These are phyloP conservation scores for Moesziomyces aphidis DNA, from an alignment of 1,284 basidiomycete species.

Conservation along the genomic window DNA sequence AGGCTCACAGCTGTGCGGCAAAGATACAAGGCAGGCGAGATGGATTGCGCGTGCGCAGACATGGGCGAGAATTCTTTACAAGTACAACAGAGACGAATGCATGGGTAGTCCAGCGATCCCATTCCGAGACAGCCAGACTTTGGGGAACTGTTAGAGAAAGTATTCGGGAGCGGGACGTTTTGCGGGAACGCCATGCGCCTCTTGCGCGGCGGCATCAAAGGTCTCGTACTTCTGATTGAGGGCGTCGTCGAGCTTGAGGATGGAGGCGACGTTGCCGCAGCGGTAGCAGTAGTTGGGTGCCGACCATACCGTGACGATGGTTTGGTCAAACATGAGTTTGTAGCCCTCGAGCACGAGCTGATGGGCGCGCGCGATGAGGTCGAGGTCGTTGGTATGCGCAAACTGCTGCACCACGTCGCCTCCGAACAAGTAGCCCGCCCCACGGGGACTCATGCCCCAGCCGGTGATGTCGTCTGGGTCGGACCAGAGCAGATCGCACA, in stretches of 20 bases:
- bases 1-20: no score
- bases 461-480: conserved; percentile 80
- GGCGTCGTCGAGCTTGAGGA: conserved; percentile 64
- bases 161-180: conserved; percentile 63
- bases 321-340: conserved; percentile 96
- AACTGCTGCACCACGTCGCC: conserved; percentile 90
- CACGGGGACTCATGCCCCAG: conserved; percentile 94
- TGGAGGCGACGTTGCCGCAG: conserved; percentile 65
- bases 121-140: no score
- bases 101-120: no score
- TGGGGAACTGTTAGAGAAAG: conserved; percentile 43
- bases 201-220: conserved; percentile 63
- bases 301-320: conserved; percentile 98
- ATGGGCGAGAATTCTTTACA: conserved; percentile 8
- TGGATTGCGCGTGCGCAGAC: conserved; percentile 3
- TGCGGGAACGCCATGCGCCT: conserved; percentile 60
- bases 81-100: conserved; percentile 9
- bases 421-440: conserved; percentile 95
- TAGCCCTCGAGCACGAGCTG: conserved; percentile 97
- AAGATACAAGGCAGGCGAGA: conserved; percentile 3
- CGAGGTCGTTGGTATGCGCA: conserved; percentile 89
- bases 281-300: conserved; percentile 97
- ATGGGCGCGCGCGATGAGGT: conserved; percentile 95
- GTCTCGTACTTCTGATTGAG: conserved; percentile 65
- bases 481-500: conserved; percentile 99